Evolutionary conservation across 768 basidiomycete species (phyloP), one percentile per base, ranked within the genome.

Genomic region (Mycena filopes): DNA sequence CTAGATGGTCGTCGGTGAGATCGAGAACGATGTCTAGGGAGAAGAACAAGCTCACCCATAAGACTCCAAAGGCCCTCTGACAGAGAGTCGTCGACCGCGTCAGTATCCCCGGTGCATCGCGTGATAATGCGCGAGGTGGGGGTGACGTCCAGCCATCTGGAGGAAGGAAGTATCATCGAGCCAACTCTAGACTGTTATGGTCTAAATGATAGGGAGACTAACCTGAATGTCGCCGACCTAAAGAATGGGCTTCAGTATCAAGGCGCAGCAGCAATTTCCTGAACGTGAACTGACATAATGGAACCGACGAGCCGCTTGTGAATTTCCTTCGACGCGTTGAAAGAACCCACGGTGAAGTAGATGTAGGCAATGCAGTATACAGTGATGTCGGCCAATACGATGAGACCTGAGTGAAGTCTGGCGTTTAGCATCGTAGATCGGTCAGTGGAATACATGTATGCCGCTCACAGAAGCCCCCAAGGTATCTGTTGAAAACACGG

Each of bases 101-200:
- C 78, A 23, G 91, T 89, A 71, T 92, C 90, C 57, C 88, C 85
- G 3, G 89, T 90, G 72, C 86, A 87, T 53, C 90, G 83, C 28
- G 88, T 78, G 48, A 91, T 86, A 54, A 93, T 85, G 10, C 90
- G 84, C 26, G 81, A 79, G 5, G 77, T 75, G 6, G 83, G 82
- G 2, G 83, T 84, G 40, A 81, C 76, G 66, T 82, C 81, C 26
- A 84, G 79, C 79, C 79, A 89, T 73, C 89, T 85, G 9, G 50
- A 20, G 21, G 91, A 91, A 3, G 88, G n/a, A n/a, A n/a, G n/a
- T n/a, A n/a, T n/a, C n/a, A n/a, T n/a, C n/a, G n/a, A n/a, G n/a
- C n/a, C n/a, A n/a, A n/a, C n/a, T n/a, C n/a, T n/a, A n/a, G n/a
- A n/a, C n/a, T n/a, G n/a, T n/a, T n/a, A n/a, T n/a, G n/a, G n/a